Evolutionary conservation across 768 basidiomycete genomes (phyloP), one percentile per base, ranked within the genome.

Genomic region (Hortiboletus campestris): DNA sequence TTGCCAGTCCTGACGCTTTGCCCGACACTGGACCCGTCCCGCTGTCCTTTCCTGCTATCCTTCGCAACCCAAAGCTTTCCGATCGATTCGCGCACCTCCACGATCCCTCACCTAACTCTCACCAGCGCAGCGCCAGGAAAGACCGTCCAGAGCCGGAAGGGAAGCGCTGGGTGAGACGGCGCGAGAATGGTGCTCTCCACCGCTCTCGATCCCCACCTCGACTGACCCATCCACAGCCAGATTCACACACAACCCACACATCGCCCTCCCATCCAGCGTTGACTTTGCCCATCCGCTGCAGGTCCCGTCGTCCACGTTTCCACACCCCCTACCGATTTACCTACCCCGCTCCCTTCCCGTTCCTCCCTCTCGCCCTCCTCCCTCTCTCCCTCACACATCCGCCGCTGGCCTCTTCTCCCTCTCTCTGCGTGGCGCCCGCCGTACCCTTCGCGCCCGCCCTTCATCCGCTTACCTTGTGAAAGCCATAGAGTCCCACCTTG

Each of bases 391-490:
- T 0, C 65, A 62, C 38, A 82, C 84, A 14, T 82, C 88, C 39
- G 81, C 83, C 67, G 86, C 88, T 2, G 90, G 91, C 9, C 78
- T 87, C 7, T 92, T 89, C 72, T 86, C 87, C 13, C 74, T 90
- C 46, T 85, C 88, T 46, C 67, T 91, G 41, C 89, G 84, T 61
- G 91, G 91, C 16, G 86, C 85, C 76, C 80, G 90, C 35, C 78
- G 82, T 48, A 79, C 84, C 32, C 77, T 93, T 16, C 82, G 88
- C 40, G 77, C 82, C 9, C 77, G 83, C 25, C 58, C 66, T 22
- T 63, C 53, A 5, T 81, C 84, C 10, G 75, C 88, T 58, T 69
- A 74, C 10, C 82, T 92, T 31, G 86, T 91, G 3, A 70, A 72
- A n/a, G 85, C 84, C 38, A 74, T 92, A 22, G 91, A 94, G 67